A percentile compares a stretch with the other conserved stretches of the same genome.
Conservation (phyloP, 2,329 filamentous ascomycete species). For the Aureobasidium zeae region DNA sequence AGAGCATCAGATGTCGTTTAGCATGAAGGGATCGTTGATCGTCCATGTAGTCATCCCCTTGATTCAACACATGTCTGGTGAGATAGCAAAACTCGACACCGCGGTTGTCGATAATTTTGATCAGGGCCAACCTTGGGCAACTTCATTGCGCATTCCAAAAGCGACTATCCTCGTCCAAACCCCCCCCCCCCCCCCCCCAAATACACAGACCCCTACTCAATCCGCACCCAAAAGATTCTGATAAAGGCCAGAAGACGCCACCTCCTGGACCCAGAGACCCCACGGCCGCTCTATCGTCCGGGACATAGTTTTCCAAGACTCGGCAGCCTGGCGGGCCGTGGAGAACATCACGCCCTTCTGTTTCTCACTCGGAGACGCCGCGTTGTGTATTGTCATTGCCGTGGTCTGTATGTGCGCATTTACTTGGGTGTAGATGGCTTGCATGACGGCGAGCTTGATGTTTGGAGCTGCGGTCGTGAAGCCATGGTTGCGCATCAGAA, state of each 20-base stretch:
- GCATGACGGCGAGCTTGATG: conserved; percentile 35
- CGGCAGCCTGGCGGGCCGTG: neutral
- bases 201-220: no score
- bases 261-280: conserved; percentile 9
- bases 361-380: neutral
- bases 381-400: conserved; percentile 24
- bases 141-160: no score
- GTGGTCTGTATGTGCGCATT: conserved; percentile 37
- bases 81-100: no score
- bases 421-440: conserved; percentile 36
- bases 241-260: conserved; percentile 8
- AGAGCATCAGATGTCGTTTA: no score
- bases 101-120: no score
- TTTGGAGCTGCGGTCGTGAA: conserved; percentile 33
- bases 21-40: no score
- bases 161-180: no score
- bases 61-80: no score
- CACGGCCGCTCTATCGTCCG: conserved; percentile 12
- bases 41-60: no score
- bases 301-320: conserved; percentile 7
- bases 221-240: conserved; percentile 14
- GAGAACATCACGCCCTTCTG: neutral
- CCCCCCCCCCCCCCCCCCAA: no score
- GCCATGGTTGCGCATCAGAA: conserved; percentile 40
- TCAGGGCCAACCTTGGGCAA: no score